These are phyloP conservation scores for Balansia obtecta DNA, from an alignment of 2,329 filamentous ascomycete species.

Conservation along the genomic window DNA sequence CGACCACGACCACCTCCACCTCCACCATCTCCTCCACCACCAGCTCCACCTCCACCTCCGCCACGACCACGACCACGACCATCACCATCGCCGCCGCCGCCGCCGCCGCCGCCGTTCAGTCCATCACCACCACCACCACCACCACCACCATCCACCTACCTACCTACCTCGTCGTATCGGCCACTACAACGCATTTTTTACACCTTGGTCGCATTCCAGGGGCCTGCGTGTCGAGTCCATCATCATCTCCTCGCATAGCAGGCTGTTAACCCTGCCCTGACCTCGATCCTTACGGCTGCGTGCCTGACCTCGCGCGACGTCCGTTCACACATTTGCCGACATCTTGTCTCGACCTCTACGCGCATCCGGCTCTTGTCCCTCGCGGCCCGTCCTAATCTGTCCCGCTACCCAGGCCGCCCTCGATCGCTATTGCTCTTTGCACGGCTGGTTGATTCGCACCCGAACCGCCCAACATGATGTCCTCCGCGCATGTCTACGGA, in stretches of 20 bases:
- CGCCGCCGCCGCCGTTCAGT: no score
- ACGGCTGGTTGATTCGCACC: background rate
- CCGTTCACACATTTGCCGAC: no score
- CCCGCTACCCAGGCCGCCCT: background rate
- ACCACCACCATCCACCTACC: conserved; percentile 1
- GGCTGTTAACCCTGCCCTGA: background rate
- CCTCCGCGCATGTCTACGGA: conserved; percentile 51
- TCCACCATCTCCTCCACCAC: no score
- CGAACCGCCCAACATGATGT: conserved; percentile 40
- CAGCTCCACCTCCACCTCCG: no score
- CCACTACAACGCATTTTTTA: background rate
- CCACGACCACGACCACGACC: no score
- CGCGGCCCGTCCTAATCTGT: background rate
- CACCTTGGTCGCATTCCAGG: conserved; percentile 1
- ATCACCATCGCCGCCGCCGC: no score
- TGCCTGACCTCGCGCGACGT: background rate
- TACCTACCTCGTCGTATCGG: background rate
- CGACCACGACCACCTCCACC: no score
- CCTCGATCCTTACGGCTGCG: background rate
- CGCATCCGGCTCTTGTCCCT: background rate
- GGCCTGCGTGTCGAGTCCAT: conserved; percentile 1
- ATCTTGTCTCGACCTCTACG: background rate
- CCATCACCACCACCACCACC: background rate
- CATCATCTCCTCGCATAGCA: conserved; percentile 3
- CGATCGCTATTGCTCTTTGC: background rate